Percentiles rank a stretch among this genome's conserved stretches.
Conservation (phyloP, 2,329 filamentous ascomycete species). For the Colletotrichum salicis region DNA sequence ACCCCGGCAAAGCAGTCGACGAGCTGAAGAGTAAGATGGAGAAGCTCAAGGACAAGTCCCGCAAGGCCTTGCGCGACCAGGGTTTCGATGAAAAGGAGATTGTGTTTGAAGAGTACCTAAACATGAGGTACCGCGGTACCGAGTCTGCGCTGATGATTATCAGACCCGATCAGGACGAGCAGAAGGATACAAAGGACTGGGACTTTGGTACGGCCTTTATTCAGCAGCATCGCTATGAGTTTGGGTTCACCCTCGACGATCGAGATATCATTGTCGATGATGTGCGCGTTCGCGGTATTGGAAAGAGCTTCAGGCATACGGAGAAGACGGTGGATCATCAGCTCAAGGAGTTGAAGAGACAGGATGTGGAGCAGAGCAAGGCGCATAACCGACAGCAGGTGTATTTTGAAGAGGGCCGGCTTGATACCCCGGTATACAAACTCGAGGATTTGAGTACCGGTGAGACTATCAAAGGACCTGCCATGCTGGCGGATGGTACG, state of each 20-base stretch:
- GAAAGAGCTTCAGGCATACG: conserved; percentile 83
- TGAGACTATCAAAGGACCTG: conserved; percentile 80
- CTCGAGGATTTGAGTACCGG: conserved; percentile 79
- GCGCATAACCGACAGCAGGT: conserved; percentile 72
- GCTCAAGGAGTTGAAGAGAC: conserved; percentile 74
- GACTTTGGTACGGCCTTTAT: conserved; percentile 87
- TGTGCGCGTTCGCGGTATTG: conserved; percentile 87
- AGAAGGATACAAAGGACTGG: conserved; percentile 75
- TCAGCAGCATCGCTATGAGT: conserved; percentile 89
- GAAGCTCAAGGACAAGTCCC: conserved; percentile 81
- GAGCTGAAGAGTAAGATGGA: conserved; percentile 80
- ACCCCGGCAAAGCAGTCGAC: conserved; percentile 65
- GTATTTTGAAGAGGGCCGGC: conserved; percentile 85
- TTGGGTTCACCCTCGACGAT: conserved; percentile 87
- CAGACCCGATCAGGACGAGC: conserved; percentile 70
- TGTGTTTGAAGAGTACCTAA: conserved; percentile 90
- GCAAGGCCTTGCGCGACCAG: conserved; percentile 74
- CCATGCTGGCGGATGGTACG: conserved; percentile 86
- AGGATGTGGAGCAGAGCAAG: conserved; percentile 67
- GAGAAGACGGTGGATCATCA: conserved; percentile 89
- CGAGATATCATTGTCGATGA: conserved; percentile 92
- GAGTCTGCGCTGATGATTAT: conserved; percentile 92
- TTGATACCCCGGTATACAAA: conserved; percentile 84
- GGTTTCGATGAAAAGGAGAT: conserved; percentile 82
- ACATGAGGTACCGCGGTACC: conserved; percentile 91